A percentile compares a stretch with the other conserved stretches of the same genome.
phyloP scores from a whole-genome alignment of 2,329 filamentous ascomycete species.

The Plenodomus biglobosus region DNA sequence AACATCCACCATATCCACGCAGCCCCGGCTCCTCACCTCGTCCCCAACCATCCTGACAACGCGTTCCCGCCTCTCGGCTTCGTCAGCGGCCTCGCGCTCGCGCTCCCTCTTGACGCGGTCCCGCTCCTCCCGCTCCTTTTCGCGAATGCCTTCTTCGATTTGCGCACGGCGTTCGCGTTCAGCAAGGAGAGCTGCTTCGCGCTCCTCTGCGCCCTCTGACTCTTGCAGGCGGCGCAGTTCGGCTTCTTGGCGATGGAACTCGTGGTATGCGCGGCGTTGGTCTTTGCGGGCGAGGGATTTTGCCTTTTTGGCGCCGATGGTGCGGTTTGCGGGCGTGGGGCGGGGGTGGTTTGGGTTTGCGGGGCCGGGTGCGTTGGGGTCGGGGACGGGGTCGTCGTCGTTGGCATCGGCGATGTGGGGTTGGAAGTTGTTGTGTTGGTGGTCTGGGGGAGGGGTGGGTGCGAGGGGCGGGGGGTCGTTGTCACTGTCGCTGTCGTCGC shows the following conservation, averaged over 20 bases:
- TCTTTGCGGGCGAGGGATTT: slow-evolving; percentile 52
- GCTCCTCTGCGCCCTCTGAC: slow-evolving; percentile 48
- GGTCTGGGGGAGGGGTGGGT: slow-evolving; percentile 29
- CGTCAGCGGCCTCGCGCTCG: slow-evolving; percentile 42
- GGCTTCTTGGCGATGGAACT: slow-evolving; percentile 53
- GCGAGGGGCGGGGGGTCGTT: slow-evolving; percentile 23
- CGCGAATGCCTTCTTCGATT: slow-evolving; percentile 48
- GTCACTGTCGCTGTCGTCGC: slow-evolving; percentile 22
- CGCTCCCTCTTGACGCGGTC: slow-evolving; percentile 45
- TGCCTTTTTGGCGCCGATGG: slow-evolving; percentile 54
- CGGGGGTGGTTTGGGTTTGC: slow-evolving; percentile 34
- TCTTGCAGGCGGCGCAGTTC: slow-evolving; percentile 49
- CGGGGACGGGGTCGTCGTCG: too few relatives aligned
- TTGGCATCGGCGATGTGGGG: slow-evolving; percentile 6
- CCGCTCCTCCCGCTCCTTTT: slow-evolving; percentile 44
- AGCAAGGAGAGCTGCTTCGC: slow-evolving; percentile 46
- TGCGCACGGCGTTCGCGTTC: slow-evolving; percentile 47
- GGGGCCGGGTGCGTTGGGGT: slow-evolving; percentile 31
- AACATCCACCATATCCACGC: slow-evolving; percentile 45
- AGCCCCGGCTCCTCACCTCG: slow-evolving; percentile 22
- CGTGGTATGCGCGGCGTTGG: slow-evolving; percentile 50
- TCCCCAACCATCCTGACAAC: slow-evolving; percentile 35
- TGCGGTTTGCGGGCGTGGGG: slow-evolving; percentile 32
- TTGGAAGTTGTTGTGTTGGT: slow-evolving; percentile 1
- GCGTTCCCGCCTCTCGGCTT: slow-evolving; percentile 30